Conservation (phyloP, 129 eudicot genomes). For the Cynara cardunculus region DNA sequence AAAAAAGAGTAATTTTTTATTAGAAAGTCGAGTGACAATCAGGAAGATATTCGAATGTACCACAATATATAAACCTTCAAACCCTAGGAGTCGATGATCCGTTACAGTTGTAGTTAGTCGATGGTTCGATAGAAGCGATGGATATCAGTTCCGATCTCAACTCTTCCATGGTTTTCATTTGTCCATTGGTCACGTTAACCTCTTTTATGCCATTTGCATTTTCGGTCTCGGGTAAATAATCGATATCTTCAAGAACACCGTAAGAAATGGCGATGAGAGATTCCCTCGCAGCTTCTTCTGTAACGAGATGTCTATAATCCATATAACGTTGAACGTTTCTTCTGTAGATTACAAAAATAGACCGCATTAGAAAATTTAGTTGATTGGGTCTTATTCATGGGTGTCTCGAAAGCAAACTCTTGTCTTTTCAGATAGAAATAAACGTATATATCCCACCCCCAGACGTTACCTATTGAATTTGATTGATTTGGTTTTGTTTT, state of each 20-base stretch:
- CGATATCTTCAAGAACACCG: background rate
- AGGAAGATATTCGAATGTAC: background rate
- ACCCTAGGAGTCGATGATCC: background rate
- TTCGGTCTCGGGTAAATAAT: constrained; percentile 3
- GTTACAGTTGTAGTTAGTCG: background rate
- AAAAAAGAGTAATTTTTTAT: background rate
- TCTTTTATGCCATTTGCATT: constrained; percentile 1
- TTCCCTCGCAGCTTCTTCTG: constrained; percentile 24
- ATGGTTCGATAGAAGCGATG: background rate
- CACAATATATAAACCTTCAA: background rate
- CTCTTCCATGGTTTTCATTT: constrained; percentile 1
- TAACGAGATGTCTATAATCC: constrained; percentile 24
- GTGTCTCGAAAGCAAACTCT: background rate
- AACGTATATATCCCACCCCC: too few species aligned
- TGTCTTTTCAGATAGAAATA: background rate
- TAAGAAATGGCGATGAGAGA: constrained; percentile 24
- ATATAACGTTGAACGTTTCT: constrained; percentile 4
- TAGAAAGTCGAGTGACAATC: background rate
- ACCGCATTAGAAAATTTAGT: background rate
- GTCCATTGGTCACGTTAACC: background rate
- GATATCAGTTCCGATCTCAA: constrained; percentile 14
- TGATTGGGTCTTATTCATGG: background rate
- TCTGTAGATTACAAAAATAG: background rate
- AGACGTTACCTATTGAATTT: background rate
- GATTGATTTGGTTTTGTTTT: background rate